These are phyloP conservation scores for Blastosporella zonata DNA, from an alignment of 1,284 basidiomycete genomes.

Conservation along the genomic window DNA sequence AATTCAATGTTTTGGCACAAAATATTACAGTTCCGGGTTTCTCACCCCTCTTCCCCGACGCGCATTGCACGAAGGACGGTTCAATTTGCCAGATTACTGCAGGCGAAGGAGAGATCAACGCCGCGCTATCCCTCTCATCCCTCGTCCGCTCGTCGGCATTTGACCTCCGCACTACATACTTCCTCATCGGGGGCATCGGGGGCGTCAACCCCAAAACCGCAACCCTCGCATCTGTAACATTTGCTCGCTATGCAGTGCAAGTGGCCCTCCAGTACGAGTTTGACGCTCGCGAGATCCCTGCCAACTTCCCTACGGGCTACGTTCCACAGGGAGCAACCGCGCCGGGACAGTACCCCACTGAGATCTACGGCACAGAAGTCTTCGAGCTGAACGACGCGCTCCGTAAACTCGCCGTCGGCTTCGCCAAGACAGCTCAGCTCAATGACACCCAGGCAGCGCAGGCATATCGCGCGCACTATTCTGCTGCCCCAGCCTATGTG, in stretches of 20 bases:
- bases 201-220: constrained; percentile 7
- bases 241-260: constrained; percentile 6
- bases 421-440: constrained; percentile 5
- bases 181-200: constrained; percentile 2
- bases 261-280: constrained; percentile 8
- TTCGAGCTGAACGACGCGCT: constrained; percentile 14
- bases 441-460: constrained; percentile 8
- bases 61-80: constrained; percentile 3
- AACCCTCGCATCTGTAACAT: constrained; percentile 1
- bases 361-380: constrained; percentile 12
- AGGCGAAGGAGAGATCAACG: constrained; percentile 7
- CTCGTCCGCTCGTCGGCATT: constrained; percentile 3
- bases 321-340: constrained; percentile 2
- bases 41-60: constrained; percentile 4
- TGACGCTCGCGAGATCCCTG: constrained; percentile 4
- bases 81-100: constrained; percentile 6
- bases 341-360: constrained; percentile 2
- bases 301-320: constrained; percentile 3
- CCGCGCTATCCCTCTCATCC: constrained; percentile 2
- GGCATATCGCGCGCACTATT: constrained; percentile 8
- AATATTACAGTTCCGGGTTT: constrained; percentile 6
- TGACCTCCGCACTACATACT: constrained; percentile 1
- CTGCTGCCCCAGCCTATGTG: not conserved
- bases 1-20: constrained; percentile 8
- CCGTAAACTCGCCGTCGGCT: constrained; percentile 12